A percentile compares a stretch with the other conserved stretches of the same genome.
Conservation (phyloP, 2,329 filamentous ascomycete species). For the Aspergillus sp. region DNA sequence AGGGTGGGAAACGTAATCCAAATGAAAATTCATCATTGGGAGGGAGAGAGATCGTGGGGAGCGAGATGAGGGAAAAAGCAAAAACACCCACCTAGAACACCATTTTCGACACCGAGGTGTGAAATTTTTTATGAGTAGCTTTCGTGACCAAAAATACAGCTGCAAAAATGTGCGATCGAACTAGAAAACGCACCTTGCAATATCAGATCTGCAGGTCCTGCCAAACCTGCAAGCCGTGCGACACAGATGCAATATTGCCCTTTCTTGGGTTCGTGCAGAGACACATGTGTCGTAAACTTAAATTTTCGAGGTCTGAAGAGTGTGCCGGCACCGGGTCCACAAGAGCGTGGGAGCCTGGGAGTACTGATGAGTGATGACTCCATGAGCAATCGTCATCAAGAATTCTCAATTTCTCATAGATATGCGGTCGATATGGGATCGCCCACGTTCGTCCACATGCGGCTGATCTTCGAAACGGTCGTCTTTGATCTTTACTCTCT, state of each 20-base stretch:
- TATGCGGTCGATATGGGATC: conserved; percentile 12
- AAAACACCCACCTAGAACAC: not conserved
- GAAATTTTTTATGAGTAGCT: not conserved
- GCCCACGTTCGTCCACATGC: conserved; percentile 21
- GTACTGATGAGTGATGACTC: not conserved
- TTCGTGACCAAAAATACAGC: not conserved
- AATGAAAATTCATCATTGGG: not conserved
- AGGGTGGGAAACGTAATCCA: not conserved
- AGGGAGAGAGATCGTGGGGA: conserved; percentile 4
- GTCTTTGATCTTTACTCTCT: conserved; percentile 8
- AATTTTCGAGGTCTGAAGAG: not conserved
- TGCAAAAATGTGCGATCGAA: not conserved
- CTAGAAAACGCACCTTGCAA: not conserved
- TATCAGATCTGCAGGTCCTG: not conserved
- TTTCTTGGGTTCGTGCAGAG: not conserved
- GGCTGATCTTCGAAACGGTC: conserved; percentile 16
- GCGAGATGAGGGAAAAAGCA: conserved; percentile 3
- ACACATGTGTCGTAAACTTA: not conserved
- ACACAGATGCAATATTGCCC: conserved; percentile 11
- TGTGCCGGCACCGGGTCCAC: too few species aligned
- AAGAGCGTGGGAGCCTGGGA: conserved; percentile 1
- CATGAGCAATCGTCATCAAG: not conserved
- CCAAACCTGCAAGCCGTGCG: not conserved
- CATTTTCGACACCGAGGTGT: not conserved
- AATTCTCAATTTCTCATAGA: not conserved